Evolutionary conservation across 2,329 filamentous ascomycete species (phyloP).

Genomic region (Trichoderma citrinoviride): DNA sequence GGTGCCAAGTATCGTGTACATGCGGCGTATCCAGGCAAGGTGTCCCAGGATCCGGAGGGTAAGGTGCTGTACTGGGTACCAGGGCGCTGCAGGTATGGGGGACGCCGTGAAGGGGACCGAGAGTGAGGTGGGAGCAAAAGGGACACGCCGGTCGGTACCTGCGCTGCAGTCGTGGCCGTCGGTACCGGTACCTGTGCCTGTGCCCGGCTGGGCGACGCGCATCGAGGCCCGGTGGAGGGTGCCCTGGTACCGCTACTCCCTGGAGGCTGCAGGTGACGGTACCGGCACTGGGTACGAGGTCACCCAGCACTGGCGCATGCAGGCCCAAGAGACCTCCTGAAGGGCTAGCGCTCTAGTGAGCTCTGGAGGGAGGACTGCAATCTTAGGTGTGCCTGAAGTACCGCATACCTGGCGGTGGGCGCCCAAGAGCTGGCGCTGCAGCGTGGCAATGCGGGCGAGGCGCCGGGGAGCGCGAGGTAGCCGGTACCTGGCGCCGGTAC

Average conservation of each 20-base stretch:
- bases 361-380: constrained; percentile 19
- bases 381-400: constrained; percentile 21
- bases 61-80: background rate
- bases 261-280: no score
- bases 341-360: constrained; percentile 19
- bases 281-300: constrained; percentile 1
- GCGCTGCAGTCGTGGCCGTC: no score
- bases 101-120: background rate
- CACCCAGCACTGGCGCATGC: constrained; percentile 20
- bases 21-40: background rate
- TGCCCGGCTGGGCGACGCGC: background rate
- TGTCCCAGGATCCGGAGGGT: background rate
- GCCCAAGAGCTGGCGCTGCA: constrained; percentile 7
- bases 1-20: background rate
- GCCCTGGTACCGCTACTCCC: no score
- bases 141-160: background rate
- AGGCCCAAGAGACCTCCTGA: constrained; percentile 19
- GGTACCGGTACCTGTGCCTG: background rate
- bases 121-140: no score
- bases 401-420: constrained; percentile 16
- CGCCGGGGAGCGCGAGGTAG: constrained; percentile 15
- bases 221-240: no score
- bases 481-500: background rate
- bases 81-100: constrained; percentile 8
- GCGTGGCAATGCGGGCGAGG: constrained; percentile 15